Conservation (phyloP, 805 yeast genomes). For the Candida lessepsii region DNA sequence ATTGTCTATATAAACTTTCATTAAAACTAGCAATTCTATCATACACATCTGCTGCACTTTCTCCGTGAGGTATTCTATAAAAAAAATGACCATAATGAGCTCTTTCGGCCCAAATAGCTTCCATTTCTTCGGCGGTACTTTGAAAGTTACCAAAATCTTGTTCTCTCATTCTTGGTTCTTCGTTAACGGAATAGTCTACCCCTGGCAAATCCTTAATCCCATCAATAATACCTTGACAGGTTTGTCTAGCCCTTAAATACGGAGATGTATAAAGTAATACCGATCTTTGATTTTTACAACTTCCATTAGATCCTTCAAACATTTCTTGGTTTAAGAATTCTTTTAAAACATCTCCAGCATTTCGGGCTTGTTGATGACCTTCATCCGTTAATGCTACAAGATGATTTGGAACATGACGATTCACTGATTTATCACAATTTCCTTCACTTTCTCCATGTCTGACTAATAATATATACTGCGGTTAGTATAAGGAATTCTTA, state of each 20-base stretch:
- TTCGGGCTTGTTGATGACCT: slow-evolving; percentile 64
- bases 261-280: slow-evolving; percentile 85
- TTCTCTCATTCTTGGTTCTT: slow-evolving; percentile 90
- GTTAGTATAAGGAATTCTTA: slow-evolving; percentile 1
- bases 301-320: slow-evolving; percentile 22
- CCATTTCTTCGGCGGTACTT: slow-evolving; percentile 72
- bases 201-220: slow-evolving; percentile 50
- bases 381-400: slow-evolving; percentile 65
- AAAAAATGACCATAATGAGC: slow-evolving; percentile 80
- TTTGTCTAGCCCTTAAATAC: slow-evolving; percentile 78
- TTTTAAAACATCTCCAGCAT: slow-evolving; percentile 57
- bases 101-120: slow-evolving; percentile 76
- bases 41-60: slow-evolving; percentile 93
- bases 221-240: slow-evolving; percentile 66
- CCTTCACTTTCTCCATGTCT: slow-evolving; percentile 95
- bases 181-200: slow-evolving; percentile 55
- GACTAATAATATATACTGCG: slow-evolving; percentile 66
- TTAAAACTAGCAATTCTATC: slow-evolving; percentile 89
- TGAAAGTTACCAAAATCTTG: slow-evolving; percentile 96
- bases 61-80: slow-evolving; percentile 89
- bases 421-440: slow-evolving; percentile 80
- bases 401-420: slow-evolving; percentile 78
- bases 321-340: slow-evolving; percentile 35
- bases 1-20: slow-evolving; percentile 81
- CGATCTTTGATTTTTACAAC: slow-evolving; percentile 19